These are phyloP conservation scores for Aspergillus pseudoterreus DNA, from an alignment of 2,329 filamentous ascomycete species.

Conservation along the genomic window DNA sequence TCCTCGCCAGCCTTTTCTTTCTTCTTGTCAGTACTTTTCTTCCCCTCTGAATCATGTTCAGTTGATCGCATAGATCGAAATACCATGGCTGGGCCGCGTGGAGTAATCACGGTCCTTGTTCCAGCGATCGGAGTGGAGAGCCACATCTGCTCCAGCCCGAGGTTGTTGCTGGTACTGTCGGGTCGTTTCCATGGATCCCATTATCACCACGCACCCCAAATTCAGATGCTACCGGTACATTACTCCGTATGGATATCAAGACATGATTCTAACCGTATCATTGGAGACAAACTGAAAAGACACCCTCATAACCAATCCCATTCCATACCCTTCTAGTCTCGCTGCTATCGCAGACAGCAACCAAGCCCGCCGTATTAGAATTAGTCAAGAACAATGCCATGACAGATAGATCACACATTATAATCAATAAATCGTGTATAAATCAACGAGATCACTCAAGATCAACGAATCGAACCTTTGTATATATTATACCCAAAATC, in stretches of 20 bases:
- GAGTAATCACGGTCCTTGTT: neutral
- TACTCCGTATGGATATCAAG: too few species aligned
- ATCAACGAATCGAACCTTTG: too few species aligned
- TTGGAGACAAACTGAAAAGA: neutral
- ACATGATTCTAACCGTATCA: too few species aligned
- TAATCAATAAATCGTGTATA: neutral
- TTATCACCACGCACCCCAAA: neutral
- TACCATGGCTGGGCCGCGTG: neutral
- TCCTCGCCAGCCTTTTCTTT: neutral
- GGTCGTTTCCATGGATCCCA: neutral
- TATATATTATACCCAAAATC: too few species aligned
- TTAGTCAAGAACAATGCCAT: conserved; percentile 6
- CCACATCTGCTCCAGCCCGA: neutral
- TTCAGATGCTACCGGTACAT: too few species aligned
- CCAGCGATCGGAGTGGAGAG: conserved; percentile 3
- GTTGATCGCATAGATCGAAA: neutral
- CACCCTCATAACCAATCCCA: neutral
- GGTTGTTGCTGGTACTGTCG: conserved; percentile 1
- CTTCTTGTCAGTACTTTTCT: neutral
- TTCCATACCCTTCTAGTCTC: neutral
- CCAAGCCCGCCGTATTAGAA: neutral
- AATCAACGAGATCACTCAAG: too few species aligned
- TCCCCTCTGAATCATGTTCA: neutral
- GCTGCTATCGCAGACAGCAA: conserved; percentile 2
- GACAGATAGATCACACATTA: conserved; percentile 1